Evolutionary conservation across 441 rosid genomes (phyloP).

Genomic region (Euphorbia schlechtendalii): DNA sequence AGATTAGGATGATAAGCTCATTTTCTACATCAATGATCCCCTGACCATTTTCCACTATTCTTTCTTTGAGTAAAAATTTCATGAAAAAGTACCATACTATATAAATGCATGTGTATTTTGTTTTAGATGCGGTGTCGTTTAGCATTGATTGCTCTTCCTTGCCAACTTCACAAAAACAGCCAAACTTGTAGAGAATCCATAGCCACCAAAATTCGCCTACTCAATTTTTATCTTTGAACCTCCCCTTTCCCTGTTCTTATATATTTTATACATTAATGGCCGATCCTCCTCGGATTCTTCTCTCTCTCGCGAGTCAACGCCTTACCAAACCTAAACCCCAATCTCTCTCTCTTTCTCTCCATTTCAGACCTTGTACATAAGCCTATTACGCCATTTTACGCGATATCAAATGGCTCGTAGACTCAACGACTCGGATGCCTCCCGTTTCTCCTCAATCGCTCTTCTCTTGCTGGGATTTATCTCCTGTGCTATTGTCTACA

Average conservation of each 20-base stretch:
- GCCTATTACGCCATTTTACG: slow-evolving; percentile 17
- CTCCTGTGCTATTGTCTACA: slow-evolving; percentile 60
- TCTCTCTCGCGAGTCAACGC: slow-evolving; percentile 31
- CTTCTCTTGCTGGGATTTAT: slow-evolving; percentile 48
- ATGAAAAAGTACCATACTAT: too few species aligned
- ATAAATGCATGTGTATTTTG: too few species aligned
- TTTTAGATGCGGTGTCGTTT: not conserved
- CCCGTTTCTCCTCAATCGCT: slow-evolving; percentile 46
- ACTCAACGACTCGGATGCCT: slow-evolving; percentile 45
- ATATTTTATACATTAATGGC: slow-evolving; percentile 14
- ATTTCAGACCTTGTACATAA: slow-evolving; percentile 3
- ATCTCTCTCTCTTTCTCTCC: not conserved
- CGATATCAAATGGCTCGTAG: slow-evolving; percentile 50
- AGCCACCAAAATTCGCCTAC: slow-evolving; percentile 6
- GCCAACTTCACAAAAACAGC: not conserved
- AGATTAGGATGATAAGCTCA: too few species aligned
- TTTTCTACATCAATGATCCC: too few species aligned
- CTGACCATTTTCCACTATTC: too few species aligned
- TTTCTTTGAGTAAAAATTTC: too few species aligned
- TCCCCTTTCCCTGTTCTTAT: not conserved
- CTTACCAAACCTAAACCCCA: slow-evolving; percentile 17
- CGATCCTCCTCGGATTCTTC: slow-evolving; percentile 23
- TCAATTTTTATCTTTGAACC: not conserved
- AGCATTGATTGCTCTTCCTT: not conserved
- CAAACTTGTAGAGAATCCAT: slow-evolving; percentile 1